Evolutionary conservation across 2,329 filamentous ascomycete species (phyloP).

Genomic region (Fusarium compactum): DNA sequence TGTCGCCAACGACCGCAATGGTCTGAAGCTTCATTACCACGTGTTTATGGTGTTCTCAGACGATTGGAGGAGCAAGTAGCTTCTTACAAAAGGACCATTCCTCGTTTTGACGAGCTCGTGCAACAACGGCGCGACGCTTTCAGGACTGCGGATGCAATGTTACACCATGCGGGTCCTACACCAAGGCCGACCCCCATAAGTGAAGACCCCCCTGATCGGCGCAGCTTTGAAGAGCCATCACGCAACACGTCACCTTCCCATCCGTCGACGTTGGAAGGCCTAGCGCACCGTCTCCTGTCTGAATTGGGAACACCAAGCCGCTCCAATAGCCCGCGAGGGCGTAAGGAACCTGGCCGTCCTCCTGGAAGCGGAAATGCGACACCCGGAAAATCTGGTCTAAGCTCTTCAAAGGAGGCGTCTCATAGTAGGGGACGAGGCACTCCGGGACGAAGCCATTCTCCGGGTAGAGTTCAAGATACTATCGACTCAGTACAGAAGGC

Average conservation of each 20-base stretch:
- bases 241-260: slow-evolving; percentile 65
- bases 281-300: slow-evolving; percentile 72
- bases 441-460: slow-evolving; percentile 58
- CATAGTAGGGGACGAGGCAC: slow-evolving; percentile 52
- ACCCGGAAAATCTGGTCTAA: slow-evolving; percentile 51
- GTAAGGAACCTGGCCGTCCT: slow-evolving; percentile 58
- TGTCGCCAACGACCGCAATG: slow-evolving; percentile 68
- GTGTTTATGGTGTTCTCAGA: slow-evolving; percentile 69
- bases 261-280: slow-evolving; percentile 68
- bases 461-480: slow-evolving; percentile 50
- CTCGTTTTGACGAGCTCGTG: slow-evolving; percentile 79
- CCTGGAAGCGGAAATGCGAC: slow-evolving; percentile 51
- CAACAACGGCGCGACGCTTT: slow-evolving; percentile 74
- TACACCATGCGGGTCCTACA: slow-evolving; percentile 51
- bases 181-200: slow-evolving; percentile 49
- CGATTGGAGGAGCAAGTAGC: slow-evolving; percentile 71
- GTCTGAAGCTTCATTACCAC: slow-evolving; percentile 62
- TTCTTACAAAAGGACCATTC: slow-evolving; percentile 72
- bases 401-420: slow-evolving; percentile 59
- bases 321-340: slow-evolving; percentile 62
- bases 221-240: slow-evolving; percentile 58
- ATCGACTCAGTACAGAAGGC: slow-evolving; percentile 48
- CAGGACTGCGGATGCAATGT: slow-evolving; percentile 67
- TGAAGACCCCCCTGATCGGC: slow-evolving; percentile 56
- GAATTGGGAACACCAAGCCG: slow-evolving; percentile 68